Conservation (phyloP, 352 stramenopile genomes). For the Phytophthora tubulina region DNA sequence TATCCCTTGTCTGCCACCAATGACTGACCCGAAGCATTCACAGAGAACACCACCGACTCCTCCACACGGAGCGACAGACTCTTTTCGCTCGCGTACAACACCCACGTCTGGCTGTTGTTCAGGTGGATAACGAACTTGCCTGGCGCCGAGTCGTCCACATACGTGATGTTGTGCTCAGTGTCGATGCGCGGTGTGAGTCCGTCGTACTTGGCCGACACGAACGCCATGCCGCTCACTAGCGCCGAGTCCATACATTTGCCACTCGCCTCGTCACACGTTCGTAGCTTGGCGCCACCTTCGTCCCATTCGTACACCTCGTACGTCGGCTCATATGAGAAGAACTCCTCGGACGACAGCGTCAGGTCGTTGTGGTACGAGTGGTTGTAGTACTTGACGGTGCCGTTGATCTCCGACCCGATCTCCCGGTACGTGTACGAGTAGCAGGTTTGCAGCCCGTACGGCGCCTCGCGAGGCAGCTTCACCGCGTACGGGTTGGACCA, state of each 20-base stretch:
- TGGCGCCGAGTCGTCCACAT: slow-evolving; percentile 44
- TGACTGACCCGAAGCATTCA: slow-evolving; percentile 49
- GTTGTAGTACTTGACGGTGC: slow-evolving; percentile 65
- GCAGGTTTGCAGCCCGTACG: slow-evolving; percentile 62
- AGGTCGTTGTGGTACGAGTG: slow-evolving; percentile 76
- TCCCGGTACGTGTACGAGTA: slow-evolving; percentile 74
- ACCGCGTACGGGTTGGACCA: slow-evolving; percentile 81
- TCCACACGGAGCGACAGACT: slow-evolving; percentile 55
- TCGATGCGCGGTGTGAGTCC: slow-evolving; percentile 62
- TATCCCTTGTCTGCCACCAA: slow-evolving; percentile 54
- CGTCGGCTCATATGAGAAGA: slow-evolving; percentile 51
- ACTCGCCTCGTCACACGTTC: slow-evolving; percentile 48
- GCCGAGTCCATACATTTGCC: slow-evolving; percentile 62
- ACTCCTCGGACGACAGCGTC: slow-evolving; percentile 69
- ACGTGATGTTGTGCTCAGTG: slow-evolving; percentile 60
- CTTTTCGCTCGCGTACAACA: slow-evolving; percentile 68
- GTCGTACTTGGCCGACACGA: slow-evolving; percentile 70
- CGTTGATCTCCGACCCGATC: slow-evolving; percentile 52
- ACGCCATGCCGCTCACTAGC: slow-evolving; percentile 79
- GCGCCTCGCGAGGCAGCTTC: slow-evolving; percentile 53
- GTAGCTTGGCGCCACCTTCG: slow-evolving; percentile 68
- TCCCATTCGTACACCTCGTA: slow-evolving; percentile 77
- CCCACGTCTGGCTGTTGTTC: slow-evolving; percentile 79
- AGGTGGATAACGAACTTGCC: slow-evolving; percentile 72
- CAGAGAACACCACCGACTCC: slow-evolving; percentile 40